Percentiles rank a stretch among this genome's conserved stretches.
phyloP scores from a whole-genome alignment of 2,329 filamentous ascomycete genomes.

The Aureobasidium subglaciale region DNA sequence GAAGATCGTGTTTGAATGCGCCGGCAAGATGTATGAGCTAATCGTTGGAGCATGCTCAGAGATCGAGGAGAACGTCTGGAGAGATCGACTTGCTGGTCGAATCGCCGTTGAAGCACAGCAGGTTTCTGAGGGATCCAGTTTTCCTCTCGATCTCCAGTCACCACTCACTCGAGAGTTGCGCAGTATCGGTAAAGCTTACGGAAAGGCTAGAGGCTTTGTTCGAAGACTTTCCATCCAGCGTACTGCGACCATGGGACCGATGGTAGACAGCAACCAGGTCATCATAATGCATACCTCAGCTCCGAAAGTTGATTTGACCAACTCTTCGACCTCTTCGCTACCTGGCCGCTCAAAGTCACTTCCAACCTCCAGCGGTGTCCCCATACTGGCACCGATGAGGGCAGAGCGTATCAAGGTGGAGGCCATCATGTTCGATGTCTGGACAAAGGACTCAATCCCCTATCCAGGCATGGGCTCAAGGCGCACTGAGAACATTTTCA shows the following conservation, averaged over 20 bases:
- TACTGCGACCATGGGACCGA: constrained; percentile 65
- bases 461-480: constrained; percentile 71
- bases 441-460: constrained; percentile 73
- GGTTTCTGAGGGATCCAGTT: constrained; percentile 42
- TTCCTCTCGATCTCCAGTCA: constrained; percentile 48
- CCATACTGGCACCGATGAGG: constrained; percentile 66
- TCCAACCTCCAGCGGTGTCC: constrained; percentile 59
- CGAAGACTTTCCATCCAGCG: constrained; percentile 72
- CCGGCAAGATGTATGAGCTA: constrained; percentile 72
- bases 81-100: constrained; percentile 53
- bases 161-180: constrained; percentile 65
- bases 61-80: constrained; percentile 76
- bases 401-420: constrained; percentile 74
- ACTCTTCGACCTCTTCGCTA: constrained; percentile 37
- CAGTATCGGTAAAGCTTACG: constrained; percentile 67
- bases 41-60: constrained; percentile 80
- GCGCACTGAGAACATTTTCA: constrained; percentile 63
- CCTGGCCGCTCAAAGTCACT: constrained; percentile 72
- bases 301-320: constrained; percentile 46
- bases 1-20: constrained; percentile 80
- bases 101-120: constrained; percentile 46
- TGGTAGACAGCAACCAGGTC: constrained; percentile 63
- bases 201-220: constrained; percentile 58
- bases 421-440: constrained; percentile 65
- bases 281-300: constrained; percentile 80